phyloP scores from a whole-genome alignment of 208 protist genomes.

The Herpetomonas samuelpessoai region DNA sequence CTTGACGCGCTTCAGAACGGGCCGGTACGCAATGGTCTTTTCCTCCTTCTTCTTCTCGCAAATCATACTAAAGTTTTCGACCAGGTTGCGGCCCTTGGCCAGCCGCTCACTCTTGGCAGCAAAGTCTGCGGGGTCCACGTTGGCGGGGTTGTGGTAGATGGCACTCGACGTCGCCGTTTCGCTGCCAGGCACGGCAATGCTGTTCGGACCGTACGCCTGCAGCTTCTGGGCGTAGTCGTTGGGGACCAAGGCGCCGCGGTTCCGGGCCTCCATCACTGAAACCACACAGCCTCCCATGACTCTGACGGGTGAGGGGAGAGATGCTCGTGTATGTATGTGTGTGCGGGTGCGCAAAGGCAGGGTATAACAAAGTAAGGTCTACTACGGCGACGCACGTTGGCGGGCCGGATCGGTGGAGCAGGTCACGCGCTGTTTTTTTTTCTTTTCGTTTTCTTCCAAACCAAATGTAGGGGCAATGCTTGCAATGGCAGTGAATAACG shows the following conservation, averaged over 20 bases:
- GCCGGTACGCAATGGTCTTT: conserved; percentile 40
- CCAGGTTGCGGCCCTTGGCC: conserved; percentile 22
- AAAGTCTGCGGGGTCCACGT: conserved; percentile 13
- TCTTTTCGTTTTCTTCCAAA: no score
- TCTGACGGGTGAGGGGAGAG: not conserved
- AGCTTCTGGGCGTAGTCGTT: conserved; percentile 16
- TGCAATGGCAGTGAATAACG: no score
- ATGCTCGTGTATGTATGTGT: conserved; percentile 4
- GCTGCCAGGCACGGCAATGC: conserved; percentile 28
- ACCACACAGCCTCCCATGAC: conserved; percentile 48
- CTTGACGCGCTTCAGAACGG: conserved; percentile 30
- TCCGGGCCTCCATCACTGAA: conserved; percentile 36
- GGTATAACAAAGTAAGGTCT: no score
- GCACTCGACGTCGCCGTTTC: conserved; percentile 37
- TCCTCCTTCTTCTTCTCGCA: conserved; percentile 19
- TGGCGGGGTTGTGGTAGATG: conserved; percentile 43
- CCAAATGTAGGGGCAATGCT: no score
- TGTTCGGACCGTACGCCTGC: conserved; percentile 30
- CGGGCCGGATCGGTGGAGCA: no score
- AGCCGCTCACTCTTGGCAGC: conserved; percentile 6
- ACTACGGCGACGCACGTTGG: no score
- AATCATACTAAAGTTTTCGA: conserved; percentile 26
- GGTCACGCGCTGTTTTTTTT: no score
- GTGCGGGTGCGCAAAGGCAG: no score
- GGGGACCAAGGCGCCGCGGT: conserved; percentile 19